Evolutionary conservation across 2,329 filamentous ascomycete genomes (phyloP).

Genomic region (Cladosporium velox): DNA sequence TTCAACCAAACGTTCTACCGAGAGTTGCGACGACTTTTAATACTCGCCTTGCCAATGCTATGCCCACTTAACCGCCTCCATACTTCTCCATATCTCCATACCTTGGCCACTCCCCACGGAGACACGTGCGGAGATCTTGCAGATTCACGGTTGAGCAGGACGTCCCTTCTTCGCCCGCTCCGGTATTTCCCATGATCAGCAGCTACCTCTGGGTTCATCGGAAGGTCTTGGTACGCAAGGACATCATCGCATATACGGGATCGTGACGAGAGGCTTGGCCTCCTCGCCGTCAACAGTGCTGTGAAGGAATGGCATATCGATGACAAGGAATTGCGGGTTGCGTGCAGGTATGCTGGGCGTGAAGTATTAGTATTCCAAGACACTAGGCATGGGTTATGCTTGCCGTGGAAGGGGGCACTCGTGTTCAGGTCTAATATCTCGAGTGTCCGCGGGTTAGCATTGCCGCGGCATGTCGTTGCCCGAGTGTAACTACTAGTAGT

Average conservation of each 20-base stretch:
- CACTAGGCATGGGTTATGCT: neutral
- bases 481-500: neutral
- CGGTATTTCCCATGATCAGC: neutral
- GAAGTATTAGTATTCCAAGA: conserved; percentile 7
- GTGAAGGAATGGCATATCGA: neutral
- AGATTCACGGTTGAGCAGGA: neutral
- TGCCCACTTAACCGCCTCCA: neutral
- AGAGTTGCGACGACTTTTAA: neutral
- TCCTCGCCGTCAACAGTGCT: neutral
- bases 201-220: neutral
- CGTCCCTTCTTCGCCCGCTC: neutral
- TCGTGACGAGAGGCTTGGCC: neutral
- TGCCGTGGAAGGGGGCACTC: neutral
- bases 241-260: neutral
- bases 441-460: neutral
- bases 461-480: neutral
- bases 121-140: neutral
- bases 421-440: too few species aligned
- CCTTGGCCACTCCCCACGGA: neutral
- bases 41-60: neutral
- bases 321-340: neutral
- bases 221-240: neutral
- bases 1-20: neutral
- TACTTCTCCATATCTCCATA: conserved; percentile 6
- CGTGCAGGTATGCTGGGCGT: neutral